phyloP scores from a whole-genome alignment of 371 early-diverging fungal genomes.

The Massospora cicadina region DNA sequence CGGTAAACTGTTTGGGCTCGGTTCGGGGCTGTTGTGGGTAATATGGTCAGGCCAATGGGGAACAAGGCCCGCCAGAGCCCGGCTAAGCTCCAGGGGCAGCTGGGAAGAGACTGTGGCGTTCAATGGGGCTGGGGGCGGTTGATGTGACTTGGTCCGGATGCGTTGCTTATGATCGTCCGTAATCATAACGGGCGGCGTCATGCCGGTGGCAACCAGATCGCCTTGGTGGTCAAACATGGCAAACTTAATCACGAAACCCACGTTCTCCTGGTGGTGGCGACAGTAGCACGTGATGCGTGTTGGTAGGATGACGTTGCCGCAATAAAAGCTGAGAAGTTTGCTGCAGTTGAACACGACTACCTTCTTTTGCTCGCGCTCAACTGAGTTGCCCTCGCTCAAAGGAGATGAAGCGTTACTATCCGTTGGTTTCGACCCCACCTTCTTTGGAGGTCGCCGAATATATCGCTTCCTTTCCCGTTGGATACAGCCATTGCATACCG shows the following conservation, averaged over 20 bases:
- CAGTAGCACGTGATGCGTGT: conserved; percentile 91
- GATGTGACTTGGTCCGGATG: neutral
- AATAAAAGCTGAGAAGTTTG: conserved; percentile 70
- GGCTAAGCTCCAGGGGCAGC: neutral
- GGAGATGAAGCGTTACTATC: conserved; percentile 14
- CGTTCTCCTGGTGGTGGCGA: conserved; percentile 78
- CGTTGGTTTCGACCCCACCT: conserved; percentile 12
- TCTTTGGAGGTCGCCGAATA: neutral
- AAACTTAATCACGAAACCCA: conserved; percentile 74
- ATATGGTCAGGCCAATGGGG: conserved; percentile 8
- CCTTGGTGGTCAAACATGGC: conserved; percentile 46
- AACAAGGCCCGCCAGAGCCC: neutral
- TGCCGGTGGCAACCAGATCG: conserved; percentile 51
- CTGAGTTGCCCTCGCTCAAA: conserved; percentile 22
- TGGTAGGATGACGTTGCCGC: conserved; percentile 76
- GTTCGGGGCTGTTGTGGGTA: conserved; percentile 16
- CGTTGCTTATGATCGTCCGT: conserved; percentile 87
- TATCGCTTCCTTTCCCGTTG: conserved; percentile 24
- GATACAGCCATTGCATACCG: conserved; percentile 70
- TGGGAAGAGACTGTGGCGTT: neutral
- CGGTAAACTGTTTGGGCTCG: conserved; percentile 17
- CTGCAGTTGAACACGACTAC: conserved; percentile 74
- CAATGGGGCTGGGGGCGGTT: neutral
- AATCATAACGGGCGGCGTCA: conserved; percentile 86
- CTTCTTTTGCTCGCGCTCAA: conserved; percentile 45